A percentile compares a stretch with the other conserved stretches of the same genome.
Conservation (phyloP, 1,139 yeast species). For the Kazachstania sp. region DNA sequence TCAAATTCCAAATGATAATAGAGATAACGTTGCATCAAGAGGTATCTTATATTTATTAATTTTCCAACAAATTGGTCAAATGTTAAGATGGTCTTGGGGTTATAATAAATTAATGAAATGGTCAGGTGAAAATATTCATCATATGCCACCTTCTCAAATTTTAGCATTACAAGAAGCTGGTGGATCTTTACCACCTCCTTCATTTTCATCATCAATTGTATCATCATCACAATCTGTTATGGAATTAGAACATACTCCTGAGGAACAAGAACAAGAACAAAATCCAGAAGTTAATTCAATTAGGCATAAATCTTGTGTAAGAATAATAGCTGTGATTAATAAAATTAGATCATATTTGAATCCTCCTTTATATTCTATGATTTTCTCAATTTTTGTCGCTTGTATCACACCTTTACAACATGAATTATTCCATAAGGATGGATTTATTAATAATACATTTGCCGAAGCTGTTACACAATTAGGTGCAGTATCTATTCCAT, state of each 20-base stretch:
- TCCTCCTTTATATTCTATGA: slow-evolving; percentile 93
- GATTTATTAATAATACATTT: slow-evolving; percentile 69
- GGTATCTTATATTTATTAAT: slow-evolving; percentile 64
- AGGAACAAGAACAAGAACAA: not conserved
- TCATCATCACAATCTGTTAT: not conserved
- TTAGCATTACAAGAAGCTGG: slow-evolving; percentile 12
- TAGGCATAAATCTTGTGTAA: not conserved
- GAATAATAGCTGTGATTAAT: not conserved
- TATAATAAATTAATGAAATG: slow-evolving; percentile 53
- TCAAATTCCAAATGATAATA: slow-evolving; percentile 51
- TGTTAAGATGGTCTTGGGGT: slow-evolving; percentile 79
- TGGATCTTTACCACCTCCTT: not conserved
- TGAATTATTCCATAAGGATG: slow-evolving; percentile 52
- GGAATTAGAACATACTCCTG: not conserved
- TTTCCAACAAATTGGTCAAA: slow-evolving; percentile 72
- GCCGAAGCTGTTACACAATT: slow-evolving; percentile 69
- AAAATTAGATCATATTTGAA: slow-evolving; percentile 51
- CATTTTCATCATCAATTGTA: not conserved
- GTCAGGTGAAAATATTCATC: slow-evolving; percentile 30
- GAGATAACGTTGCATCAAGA: slow-evolving; percentile 63
- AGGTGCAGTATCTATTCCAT: slow-evolving; percentile 85
- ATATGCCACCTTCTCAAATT: slow-evolving; percentile 26
- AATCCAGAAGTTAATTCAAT: not conserved
- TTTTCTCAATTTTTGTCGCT: slow-evolving; percentile 74
- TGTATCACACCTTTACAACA: slow-evolving; percentile 62